Base-by-base conservation (phyloP, 768 basidiomycete species). In the Hygrocybe coccinea region DNA sequence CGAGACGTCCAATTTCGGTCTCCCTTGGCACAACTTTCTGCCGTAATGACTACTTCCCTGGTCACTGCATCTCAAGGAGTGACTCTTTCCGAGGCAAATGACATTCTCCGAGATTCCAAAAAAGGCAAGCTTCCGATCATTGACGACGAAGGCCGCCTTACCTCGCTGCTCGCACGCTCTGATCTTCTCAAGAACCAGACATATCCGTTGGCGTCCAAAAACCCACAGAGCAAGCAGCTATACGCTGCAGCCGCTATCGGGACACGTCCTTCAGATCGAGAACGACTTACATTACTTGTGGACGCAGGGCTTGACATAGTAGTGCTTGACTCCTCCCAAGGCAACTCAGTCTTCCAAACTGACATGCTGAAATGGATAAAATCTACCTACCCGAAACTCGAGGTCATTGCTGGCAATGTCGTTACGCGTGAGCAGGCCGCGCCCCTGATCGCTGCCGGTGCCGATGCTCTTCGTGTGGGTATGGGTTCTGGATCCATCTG, bases 401-500 rank as follows among this genome's bases (percentile, higher is more conserved):
- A 99, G 65, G 86, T 98, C 60, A 90, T 99, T 56, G 95, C 92
- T 1, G 95, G 97, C 38, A 98, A 99, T 69, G 95, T 99, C 57
- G 95, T 99, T 60, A 97, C 95, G 4, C 87, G 97, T 55, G 95
- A 97, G 67, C 97, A 98, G 68, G 95, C 97, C 1, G 97, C 97
- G 14, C 83, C 78, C 21, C 84, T 99, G 57, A 97, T 99, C 62
- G 85, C 80, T 8, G 95, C 93, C 2, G 97, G 97, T 41, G 97
- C 95, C 2, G 97, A 99, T 63, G 95, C 80, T n/a, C 80, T 98
- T 10, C 87, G 93, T 21, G 80, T 99, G 36, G 97, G 97, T 39
- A 99, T 99, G 97, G 97, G 97, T 36, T 91, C 88, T 7, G 97
- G 97, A 8, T 95, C 92, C 5, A 99, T 99, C 67, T 99, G 97